Base-by-base conservation (phyloP, 2,329 filamentous ascomycete species). In the Lojkania enalia region DNA sequence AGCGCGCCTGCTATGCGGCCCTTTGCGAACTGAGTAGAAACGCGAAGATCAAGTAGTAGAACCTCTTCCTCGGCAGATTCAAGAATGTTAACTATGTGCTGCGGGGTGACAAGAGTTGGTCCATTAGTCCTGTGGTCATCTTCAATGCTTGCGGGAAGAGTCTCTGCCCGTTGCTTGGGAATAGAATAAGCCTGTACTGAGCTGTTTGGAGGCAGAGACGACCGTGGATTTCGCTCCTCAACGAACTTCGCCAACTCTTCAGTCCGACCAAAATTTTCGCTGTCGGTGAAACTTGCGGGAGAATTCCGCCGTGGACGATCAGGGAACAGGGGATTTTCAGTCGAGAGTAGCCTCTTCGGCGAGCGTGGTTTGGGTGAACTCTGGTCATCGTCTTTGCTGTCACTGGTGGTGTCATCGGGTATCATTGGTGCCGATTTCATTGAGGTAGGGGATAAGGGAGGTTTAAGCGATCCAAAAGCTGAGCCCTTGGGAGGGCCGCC, bases 31-130 rank as follows among this genome's bases (percentile, higher is more conserved):
- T 92, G 89, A 15, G 90, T 90, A 20, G 86, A 88, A 0, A 95
- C 90, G 29, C 94, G 83, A 16, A 97, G 80, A 66, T 99, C 94
- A 3, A 99, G 74, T 1, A 97, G 66, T 21, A 99, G 73, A 0
- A 88, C 70, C 35, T 79, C 70, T 30, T 79, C 72, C n/a, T 67
- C 46, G 7, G 69, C 63, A 23, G 75, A 74, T 32, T 74, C 67
- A 5, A 80, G 58, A 3, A 80, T 66, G 47, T 75, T 77, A 45
- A 76, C 63, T 12, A 79, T 59, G 51, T 76, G 71, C 51, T 78
- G 73, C 4, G 76, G 69, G 3, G 76, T 74, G 7, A 72, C 71
- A 61, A 79, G 65, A 3, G 66, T 51, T 3, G 72, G 69, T 2
- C 65, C 61, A 55, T 63, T 57, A 6, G 61, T 59, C 31, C 55